These are phyloP conservation scores for Acanthamoeba healyi DNA, from an alignment of 208 protist genomes.

Conservation along the genomic window DNA sequence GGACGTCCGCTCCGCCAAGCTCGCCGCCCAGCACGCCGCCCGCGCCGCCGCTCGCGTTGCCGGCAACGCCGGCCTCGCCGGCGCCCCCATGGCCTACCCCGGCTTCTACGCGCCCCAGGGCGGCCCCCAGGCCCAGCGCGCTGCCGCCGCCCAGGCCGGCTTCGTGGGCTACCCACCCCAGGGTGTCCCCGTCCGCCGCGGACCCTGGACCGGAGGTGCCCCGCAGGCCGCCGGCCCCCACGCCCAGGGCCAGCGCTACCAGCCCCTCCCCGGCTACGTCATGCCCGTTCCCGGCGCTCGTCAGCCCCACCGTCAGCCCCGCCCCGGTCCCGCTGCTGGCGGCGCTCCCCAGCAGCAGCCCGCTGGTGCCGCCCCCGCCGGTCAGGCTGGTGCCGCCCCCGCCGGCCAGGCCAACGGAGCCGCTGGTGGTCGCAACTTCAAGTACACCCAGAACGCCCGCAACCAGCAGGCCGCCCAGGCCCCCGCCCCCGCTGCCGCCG, in stretches of 20 bases:
- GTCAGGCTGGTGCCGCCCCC: neutral
- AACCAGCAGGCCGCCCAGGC: slow-evolving; percentile 51
- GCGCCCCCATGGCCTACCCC: slow-evolving; percentile 22
- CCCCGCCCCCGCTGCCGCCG: neutral
- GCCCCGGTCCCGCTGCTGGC: neutral
- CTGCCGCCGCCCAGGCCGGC: slow-evolving; percentile 28
- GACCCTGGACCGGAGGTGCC: slow-evolving; percentile 54
- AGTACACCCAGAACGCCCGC: slow-evolving; percentile 71
- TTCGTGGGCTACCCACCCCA: slow-evolving; percentile 36
- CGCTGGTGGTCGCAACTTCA: slow-evolving; percentile 47
- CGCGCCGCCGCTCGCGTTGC: slow-evolving; percentile 1
- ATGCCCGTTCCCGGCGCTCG: slow-evolving; percentile 42
- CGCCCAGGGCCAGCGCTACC: slow-evolving; percentile 29
- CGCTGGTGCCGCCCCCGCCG: neutral
- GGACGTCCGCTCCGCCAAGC: slow-evolving; percentile 96
- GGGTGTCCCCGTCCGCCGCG: slow-evolving; percentile 3
- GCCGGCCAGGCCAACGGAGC: neutral
- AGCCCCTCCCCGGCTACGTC: slow-evolving; percentile 61
- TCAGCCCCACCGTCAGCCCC: slow-evolving; percentile 48
- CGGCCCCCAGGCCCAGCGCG: slow-evolving; percentile 45
- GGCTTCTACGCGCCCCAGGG: slow-evolving; percentile 42
- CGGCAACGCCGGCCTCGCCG: slow-evolving; percentile 48
- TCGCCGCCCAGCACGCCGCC: slow-evolving; percentile 94
- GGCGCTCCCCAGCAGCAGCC: neutral
- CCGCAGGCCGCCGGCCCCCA: slow-evolving; percentile 41